Percentiles rank a stretch among this genome's conserved stretches.
phyloP scores from a whole-genome alignment of 805 yeast species.

The Nakazawaea holstii region DNA sequence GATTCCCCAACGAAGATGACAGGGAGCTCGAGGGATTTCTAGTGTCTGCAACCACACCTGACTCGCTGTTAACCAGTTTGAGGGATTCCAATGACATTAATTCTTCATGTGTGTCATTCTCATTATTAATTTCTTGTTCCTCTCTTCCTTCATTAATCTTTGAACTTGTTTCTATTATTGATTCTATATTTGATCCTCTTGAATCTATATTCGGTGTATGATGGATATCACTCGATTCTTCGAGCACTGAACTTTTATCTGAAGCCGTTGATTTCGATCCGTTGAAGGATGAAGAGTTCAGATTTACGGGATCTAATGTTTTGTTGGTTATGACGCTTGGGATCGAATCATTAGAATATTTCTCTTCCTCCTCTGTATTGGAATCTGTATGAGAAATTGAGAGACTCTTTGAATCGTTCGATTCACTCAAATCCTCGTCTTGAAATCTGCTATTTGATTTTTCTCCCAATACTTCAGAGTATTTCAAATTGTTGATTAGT shows the following conservation, averaged over 20 bases:
- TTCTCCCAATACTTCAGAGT: conserved; percentile 3
- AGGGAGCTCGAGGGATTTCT: conserved; percentile 1
- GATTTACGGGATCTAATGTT: not conserved
- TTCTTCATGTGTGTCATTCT: not conserved
- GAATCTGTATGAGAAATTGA: not conserved
- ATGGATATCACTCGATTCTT: no score
- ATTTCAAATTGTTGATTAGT: conserved; percentile 7
- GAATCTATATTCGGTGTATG: no score
- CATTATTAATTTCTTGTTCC: not conserved
- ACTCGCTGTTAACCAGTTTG: conserved; percentile 1
- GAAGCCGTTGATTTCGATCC: no score
- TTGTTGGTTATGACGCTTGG: not conserved
- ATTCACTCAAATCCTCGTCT: not conserved
- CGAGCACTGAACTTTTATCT: no score
- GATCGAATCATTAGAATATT: not conserved
- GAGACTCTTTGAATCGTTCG: not conserved
- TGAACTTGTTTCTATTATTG: not conserved
- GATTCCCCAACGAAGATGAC: conserved; percentile 5
- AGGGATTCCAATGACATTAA: conserved; percentile 3
- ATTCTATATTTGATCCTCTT: not conserved
- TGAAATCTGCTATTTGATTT: not conserved
- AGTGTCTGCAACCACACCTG: conserved; percentile 1
- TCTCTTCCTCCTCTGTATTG: not conserved
- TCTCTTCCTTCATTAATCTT: not conserved
- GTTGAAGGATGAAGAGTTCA: not conserved